These are phyloP conservation scores for Exophiala bonariae DNA, from an alignment of 2,329 filamentous ascomycete genomes.

Conservation along the genomic window DNA sequence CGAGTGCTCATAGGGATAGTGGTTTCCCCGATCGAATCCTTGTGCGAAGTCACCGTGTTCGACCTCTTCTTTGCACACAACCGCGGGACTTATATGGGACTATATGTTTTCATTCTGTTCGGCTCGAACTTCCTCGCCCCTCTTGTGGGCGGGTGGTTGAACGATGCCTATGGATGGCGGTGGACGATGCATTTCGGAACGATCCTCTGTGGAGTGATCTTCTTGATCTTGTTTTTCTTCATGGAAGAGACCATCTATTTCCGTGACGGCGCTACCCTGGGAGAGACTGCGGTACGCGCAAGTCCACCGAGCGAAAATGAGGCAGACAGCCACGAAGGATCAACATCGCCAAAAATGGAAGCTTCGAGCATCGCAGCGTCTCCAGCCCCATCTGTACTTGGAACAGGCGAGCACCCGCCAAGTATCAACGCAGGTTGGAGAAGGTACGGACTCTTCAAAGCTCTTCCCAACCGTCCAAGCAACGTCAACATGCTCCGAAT, in stretches of 20 bases:
- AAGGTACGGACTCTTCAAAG: constrained; percentile 5
- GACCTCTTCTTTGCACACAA: constrained; percentile 38
- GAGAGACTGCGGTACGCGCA: background rate
- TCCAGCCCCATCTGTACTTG: background rate
- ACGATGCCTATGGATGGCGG: constrained; percentile 11
- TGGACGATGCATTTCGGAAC: constrained; percentile 20
- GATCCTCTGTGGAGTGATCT: constrained; percentile 12
- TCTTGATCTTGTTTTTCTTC: constrained; percentile 21
- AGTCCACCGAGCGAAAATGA: background rate
- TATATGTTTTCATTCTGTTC: constrained; percentile 16
- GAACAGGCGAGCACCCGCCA: background rate
- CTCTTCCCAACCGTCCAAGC: constrained; percentile 4
- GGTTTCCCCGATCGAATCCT: constrained; percentile 48
- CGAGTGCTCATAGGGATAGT: constrained; percentile 50
- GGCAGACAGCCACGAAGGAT: background rate
- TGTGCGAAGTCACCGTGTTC: constrained; percentile 48
- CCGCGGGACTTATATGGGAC: constrained; percentile 16
- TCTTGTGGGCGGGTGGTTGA: constrained; percentile 33
- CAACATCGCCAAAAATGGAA: background rate
- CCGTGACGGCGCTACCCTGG: background rate
- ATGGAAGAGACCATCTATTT: constrained; percentile 22
- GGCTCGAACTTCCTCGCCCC: constrained; percentile 32
- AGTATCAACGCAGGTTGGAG: constrained; percentile 1
- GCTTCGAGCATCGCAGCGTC: background rate
- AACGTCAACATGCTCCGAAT: constrained; percentile 6